Conservation (phyloP, 2,329 filamentous ascomycete genomes). For the Lachnellula subtilissima region DNA sequence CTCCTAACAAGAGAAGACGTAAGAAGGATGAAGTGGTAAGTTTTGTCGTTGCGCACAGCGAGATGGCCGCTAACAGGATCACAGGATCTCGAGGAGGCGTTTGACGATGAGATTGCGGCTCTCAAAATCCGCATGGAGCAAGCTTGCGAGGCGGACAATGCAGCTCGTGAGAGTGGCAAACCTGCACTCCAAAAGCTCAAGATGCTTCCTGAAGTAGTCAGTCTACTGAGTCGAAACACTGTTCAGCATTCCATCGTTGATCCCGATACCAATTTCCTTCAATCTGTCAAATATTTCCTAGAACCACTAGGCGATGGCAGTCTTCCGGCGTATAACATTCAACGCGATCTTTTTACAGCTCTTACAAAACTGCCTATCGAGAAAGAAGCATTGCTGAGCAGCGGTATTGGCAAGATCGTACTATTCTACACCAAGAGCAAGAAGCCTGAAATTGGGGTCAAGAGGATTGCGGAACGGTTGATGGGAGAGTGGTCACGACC, state of each 20-base stretch:
- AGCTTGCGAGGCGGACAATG: slow-evolving; percentile 81
- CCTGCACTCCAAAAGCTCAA: slow-evolving; percentile 91
- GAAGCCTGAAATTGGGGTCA: slow-evolving; percentile 81
- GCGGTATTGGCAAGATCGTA: slow-evolving; percentile 92
- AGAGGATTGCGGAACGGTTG: slow-evolving; percentile 88
- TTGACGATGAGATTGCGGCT: slow-evolving; percentile 82
- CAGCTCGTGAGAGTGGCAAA: slow-evolving; percentile 70
- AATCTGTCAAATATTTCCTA: slow-evolving; percentile 94
- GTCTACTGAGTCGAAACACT: slow-evolving; percentile 83
- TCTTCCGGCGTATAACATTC: slow-evolving; percentile 93
- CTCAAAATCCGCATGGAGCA: slow-evolving; percentile 87
- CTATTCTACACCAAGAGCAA: slow-evolving; percentile 97
- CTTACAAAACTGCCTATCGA: slow-evolving; percentile 78
- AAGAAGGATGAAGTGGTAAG: slow-evolving; percentile 86
- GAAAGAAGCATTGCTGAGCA: slow-evolving; percentile 84
- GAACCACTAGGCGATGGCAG: slow-evolving; percentile 93
- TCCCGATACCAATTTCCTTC: slow-evolving; percentile 90
- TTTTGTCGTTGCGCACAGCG: slow-evolving; percentile 15
- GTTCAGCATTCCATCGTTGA: slow-evolving; percentile 81
- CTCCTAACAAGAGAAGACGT: slow-evolving; percentile 58
- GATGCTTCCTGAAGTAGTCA: slow-evolving; percentile 85
- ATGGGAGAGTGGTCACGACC: slow-evolving; percentile 93
- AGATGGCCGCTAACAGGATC: slow-evolving; percentile 16
- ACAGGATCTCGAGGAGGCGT: slow-evolving; percentile 82
- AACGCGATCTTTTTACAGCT: slow-evolving; percentile 85